Evolutionary conservation across 768 basidiomycete genomes (phyloP), one percentile per base, ranked within the genome.

Genomic region (Naganishia vaughanmartiniae): DNA sequence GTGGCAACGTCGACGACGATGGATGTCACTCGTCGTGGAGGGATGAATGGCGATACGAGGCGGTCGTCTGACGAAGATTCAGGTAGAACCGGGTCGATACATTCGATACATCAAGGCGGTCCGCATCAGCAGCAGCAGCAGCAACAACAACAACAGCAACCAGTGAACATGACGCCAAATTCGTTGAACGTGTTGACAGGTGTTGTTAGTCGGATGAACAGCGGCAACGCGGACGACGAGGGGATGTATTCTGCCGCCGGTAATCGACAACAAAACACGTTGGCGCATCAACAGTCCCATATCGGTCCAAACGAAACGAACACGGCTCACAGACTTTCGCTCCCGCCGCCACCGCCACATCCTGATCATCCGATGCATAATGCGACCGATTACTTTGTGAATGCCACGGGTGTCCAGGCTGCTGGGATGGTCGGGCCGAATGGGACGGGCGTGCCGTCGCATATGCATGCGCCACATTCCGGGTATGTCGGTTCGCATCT

Each of bases 101-200:
- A 51, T 14, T 4, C 48, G n/a, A 51, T 48, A 24, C 63, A 51
- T 9, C 56, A 42, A 3, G 73, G 28, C 73, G 72, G 17, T 72
- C 76, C 7, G 74, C 75, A 15, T 74, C 76, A 19, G 58, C 75
- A 28, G 75, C 76, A 12, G 74, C 75, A 15, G 75, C 76, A 19
- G 58, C 75, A 28, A 76, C 78, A n/a, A 72, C 42, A 42, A 15
- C 42, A 42, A 58, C 55, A n/a, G 31, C 69, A 24, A 54, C 58
- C n/a, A 48, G 69, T 70, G 33, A 51, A 77, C 24, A 80, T 89
- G 80, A 90, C 89, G 11, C 89, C 89, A 21, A 88, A 88, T 78
- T 81, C 89, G 4, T 86, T 92, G 76, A 89, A 85, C 71, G 89
- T 89, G 65, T 86, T 95, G 81, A 89, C 89, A 21, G 90, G 90